Evolutionary conservation across 768 basidiomycete species (phyloP).

Genomic region (Rhodocollybia butyracea): DNA sequence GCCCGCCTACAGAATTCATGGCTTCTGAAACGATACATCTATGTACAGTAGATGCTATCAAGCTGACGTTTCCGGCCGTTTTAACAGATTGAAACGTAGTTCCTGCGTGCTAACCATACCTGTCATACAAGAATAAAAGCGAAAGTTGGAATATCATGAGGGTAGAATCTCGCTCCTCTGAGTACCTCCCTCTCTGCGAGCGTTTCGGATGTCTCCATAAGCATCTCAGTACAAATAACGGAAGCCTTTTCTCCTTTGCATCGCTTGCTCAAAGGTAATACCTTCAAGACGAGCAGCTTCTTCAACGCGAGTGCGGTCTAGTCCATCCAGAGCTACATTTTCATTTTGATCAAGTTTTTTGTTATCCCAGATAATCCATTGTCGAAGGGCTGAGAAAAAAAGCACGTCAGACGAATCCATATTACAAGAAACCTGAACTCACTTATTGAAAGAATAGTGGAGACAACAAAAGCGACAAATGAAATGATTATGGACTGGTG

Average conservation of each 20-base stretch:
- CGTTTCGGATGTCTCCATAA: too few relatives aligned
- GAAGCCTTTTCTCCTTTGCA: constrained; percentile 37
- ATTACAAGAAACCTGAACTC: neutral
- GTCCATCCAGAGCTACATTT: constrained; percentile 20
- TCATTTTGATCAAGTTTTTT: constrained; percentile 34
- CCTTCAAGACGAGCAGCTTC: constrained; percentile 44
- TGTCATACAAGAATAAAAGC: too few relatives aligned
- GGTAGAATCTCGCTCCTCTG: too few relatives aligned
- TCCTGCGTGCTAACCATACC: too few relatives aligned
- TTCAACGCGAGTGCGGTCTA: constrained; percentile 36
- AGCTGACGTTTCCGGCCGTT: too few relatives aligned
- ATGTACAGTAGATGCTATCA: too few relatives aligned
- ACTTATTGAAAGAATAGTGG: constrained; percentile 25
- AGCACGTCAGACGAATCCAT: neutral
- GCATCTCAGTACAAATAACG: constrained; percentile 43
- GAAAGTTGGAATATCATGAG: too few relatives aligned
- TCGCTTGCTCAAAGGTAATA: constrained; percentile 41
- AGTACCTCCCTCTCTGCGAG: too few relatives aligned
- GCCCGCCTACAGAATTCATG: too few relatives aligned
- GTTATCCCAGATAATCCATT: constrained; percentile 35
- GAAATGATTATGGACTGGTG: constrained; percentile 60
- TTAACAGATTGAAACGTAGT: too few relatives aligned
- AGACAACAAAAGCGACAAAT: constrained; percentile 27
- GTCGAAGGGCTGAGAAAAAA: constrained; percentile 13
- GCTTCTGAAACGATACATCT: too few relatives aligned